Evolutionary conservation across 306 rosid genomes (phyloP).

Genomic region (Cicer chorassanicum): DNA sequence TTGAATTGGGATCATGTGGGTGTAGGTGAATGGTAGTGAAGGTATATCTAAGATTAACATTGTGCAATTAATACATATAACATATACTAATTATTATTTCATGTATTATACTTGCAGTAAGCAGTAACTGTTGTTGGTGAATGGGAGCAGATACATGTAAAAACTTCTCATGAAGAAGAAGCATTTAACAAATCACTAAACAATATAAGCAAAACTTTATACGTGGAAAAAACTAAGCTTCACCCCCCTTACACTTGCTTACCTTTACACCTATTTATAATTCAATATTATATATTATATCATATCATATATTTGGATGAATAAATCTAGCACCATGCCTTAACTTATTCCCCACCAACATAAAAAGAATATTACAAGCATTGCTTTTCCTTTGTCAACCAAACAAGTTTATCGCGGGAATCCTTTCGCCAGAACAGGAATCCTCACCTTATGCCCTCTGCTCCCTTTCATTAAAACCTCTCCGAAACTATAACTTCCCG

Average conservation of each 20-base stretch:
- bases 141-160: slow-evolving; percentile 41
- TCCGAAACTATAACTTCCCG: slow-evolving; percentile 81
- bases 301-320: slow-evolving; percentile 45
- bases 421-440: slow-evolving; percentile 90
- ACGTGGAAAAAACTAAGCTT: slow-evolving; percentile 66
- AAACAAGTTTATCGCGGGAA: slow-evolving; percentile 63
- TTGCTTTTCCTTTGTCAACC: slow-evolving; percentile 45
- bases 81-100: slow-evolving; percentile 39
- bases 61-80: background rate
- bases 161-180: slow-evolving; percentile 40
- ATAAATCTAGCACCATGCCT: slow-evolving; percentile 65
- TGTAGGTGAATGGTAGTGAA: too few species aligned
- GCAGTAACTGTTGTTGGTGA: slow-evolving; percentile 34
- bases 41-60: too few species aligned
- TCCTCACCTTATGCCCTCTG: slow-evolving; percentile 95
- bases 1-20: too few species aligned
- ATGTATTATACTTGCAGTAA: slow-evolving; percentile 36
- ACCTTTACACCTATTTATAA: slow-evolving; percentile 74
- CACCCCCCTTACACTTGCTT: slow-evolving; percentile 59
- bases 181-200: slow-evolving; percentile 51
- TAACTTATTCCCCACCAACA: slow-evolving; percentile 84
- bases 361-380: slow-evolving; percentile 96
- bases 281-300: slow-evolving; percentile 48
- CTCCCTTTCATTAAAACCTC: slow-evolving; percentile 89
- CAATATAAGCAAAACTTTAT: slow-evolving; percentile 65